Conservation (phyloP, 1,139 yeast species). For the Suhomyces bribrorum region DNA sequence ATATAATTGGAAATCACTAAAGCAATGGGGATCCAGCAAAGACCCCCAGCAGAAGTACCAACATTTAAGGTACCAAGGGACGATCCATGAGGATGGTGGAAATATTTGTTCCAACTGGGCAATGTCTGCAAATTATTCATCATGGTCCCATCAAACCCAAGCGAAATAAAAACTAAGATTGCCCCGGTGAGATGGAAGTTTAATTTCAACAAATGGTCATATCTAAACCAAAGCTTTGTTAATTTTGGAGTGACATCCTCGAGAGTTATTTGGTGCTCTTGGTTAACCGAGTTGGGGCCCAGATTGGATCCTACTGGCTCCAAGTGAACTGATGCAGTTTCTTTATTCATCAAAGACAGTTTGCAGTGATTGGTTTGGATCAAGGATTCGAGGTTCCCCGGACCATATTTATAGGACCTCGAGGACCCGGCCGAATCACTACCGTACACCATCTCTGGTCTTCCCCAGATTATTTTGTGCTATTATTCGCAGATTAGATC, state of each 20-base stretch:
- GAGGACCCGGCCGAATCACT: no score
- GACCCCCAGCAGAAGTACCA: conserved; percentile 25
- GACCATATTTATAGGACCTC: not conserved
- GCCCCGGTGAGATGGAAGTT: conserved; percentile 6
- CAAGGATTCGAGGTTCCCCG: no score
- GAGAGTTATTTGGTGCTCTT: not conserved
- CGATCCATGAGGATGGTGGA: conserved; percentile 20
- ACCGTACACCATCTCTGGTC: no score
- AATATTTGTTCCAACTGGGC: conserved; percentile 16
- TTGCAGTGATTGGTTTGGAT: no score
- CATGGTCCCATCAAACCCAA: conserved; percentile 23
- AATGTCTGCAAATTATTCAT: conserved; percentile 23
- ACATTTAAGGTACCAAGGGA: conserved; percentile 22
- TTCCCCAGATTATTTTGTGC: not conserved
- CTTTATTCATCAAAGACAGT: conserved; percentile 1
- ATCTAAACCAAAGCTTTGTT: conserved; percentile 6
- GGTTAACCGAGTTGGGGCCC: not conserved
- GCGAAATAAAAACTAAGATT: conserved; percentile 4
- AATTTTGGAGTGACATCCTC: conserved; percentile 9
- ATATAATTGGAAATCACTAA: conserved; percentile 38
- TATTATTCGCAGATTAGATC: no score
- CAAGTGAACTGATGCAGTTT: not conserved
- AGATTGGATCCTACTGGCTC: not conserved
- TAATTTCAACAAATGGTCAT: conserved; percentile 3
- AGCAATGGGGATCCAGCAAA: conserved; percentile 28